Base-by-base conservation (phyloP, 495 filamentous ascomycete species). In the Thozetella sp. region DNA sequence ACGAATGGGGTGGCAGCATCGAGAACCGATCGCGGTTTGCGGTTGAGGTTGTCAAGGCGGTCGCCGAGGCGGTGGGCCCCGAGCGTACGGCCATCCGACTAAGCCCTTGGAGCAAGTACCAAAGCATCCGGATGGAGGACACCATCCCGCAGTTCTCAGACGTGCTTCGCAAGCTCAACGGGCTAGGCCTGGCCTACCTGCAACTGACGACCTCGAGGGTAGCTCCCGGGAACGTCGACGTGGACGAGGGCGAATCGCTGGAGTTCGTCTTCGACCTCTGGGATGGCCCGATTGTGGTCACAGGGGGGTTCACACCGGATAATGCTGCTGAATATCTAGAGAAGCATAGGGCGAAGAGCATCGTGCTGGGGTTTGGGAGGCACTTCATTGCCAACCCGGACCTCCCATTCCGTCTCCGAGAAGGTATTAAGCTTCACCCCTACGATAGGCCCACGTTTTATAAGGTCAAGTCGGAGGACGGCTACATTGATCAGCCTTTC, bases 381-480 rank as follows among this genome's bases (percentile, higher is more conserved):
- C 79, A 76, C 34, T 94, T 86, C 62, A 88, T 90, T 56, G 76
- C 87, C 56, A 93, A 84, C 57, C 90, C 90, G 2, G 90, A 93
- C 70, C 65, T 95, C 63, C 76, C 82, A 1, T 91, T 85, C 65
- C 77, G 85, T 55, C 57, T 93, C 15, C 70, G 80, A 69, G 67
- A 87, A 51, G 83, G 82, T 0, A 76, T 91, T 43, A 65, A 70
- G 25, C 71, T 92, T 37, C 75, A 68, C 23, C 67, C 69, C 22
- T 91, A 90, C 67, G 66, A 91, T 55, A 68, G 85, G 3, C 65
- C 73, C 0, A 79, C 76, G 0, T 92, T 93, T 65, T 93, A 93
- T 62, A n/a, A 59, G 1, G 70, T 65, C 12, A 71, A 78, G 58
- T 61, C 76, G 3, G 67, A 74, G 17, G 76, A 78, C 57, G 91